phyloP scores from a whole-genome alignment of 805 yeast species.

The Saccharomycopsis guyanensis region DNA sequence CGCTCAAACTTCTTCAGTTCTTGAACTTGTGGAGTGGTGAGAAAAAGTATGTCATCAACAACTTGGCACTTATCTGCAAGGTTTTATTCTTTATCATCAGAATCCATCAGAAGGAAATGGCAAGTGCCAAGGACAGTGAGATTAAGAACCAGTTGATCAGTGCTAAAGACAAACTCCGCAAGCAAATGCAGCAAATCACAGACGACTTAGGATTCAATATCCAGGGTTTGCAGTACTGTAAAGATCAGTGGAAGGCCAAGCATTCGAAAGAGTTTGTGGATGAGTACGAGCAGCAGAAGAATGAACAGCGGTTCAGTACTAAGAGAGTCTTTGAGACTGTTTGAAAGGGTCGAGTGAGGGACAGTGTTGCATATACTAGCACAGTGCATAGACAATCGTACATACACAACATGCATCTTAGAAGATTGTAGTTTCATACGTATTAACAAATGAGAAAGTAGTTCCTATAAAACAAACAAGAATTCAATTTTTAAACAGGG shows the following conservation, averaged over 20 bases:
- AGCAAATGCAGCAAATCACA: constrained; percentile 37
- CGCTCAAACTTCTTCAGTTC: constrained; percentile 60
- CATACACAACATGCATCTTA: no score
- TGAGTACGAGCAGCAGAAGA: constrained; percentile 46
- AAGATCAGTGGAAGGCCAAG: constrained; percentile 67
- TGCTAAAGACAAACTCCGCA: constrained; percentile 57
- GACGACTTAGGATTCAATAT: constrained; percentile 74
- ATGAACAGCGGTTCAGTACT: constrained; percentile 47
- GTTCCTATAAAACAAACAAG: no score
- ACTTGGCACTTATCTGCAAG: constrained; percentile 61
- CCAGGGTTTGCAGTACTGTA: constrained; percentile 70
- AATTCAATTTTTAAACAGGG: no score
- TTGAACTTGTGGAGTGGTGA: constrained; percentile 65
- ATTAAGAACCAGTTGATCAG: constrained; percentile 57
- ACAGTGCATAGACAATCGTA: background rate
- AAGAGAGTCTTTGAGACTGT: constrained; percentile 70
- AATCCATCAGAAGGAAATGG: constrained; percentile 71
- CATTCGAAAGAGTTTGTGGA: constrained; percentile 74
- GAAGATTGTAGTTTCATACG: no score
- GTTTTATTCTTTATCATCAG: constrained; percentile 68
- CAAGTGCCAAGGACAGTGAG: constrained; percentile 54
- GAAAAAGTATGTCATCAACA: constrained; percentile 37
- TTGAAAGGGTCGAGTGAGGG: background rate
- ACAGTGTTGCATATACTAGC: no score
- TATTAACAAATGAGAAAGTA: no score